Base-by-base conservation (phyloP, 495 filamentous ascomycete species). In the Penicillium cinerascens region DNA sequence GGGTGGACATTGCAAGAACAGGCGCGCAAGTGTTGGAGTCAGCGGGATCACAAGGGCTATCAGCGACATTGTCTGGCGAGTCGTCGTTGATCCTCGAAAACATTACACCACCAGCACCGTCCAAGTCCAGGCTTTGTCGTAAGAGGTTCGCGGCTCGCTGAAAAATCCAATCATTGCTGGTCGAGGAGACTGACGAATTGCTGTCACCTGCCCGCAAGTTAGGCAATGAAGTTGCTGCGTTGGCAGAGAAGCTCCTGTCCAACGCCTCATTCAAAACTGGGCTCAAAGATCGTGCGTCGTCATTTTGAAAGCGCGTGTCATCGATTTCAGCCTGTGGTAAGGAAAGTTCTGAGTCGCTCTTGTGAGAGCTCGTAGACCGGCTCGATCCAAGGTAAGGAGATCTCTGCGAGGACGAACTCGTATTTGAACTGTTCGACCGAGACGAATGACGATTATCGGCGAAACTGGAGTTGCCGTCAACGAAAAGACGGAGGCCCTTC, bases 401-500 rank as follows among this genome's bases (percentile, higher is more conserved):
- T 26, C 7, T 15, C 29, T 13, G 29, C 0, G 44, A 33, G 8
- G 29, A 13, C 11, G 1, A 10, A 33, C 6, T 33, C 9, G 29
- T 13, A 33, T 13, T 33, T 10, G 29, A 33, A 33, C 29, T 33
- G 8, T 13, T 33, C 8, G 29, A 33, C 29, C 29, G 10, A 13
- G 29, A 40, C 41, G 13, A 42, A n/a, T 25, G 66, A 50, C 37
- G 21, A 0, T 40, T 51, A 40, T 69, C 65, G 17, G 63, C 41
- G 15, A 73, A 66, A 13, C 61, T 66, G 8, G 68, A 71, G 18
- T 60, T 66, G 0, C 72, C 70, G 48, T 86, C 82, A 2, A 85
- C 81, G 63, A 87, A 87, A 29, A 70, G 76, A 25, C 78, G 83
- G n/a, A 88, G 65, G 4, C 82, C 82, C 13, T 68, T 69, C 15